Evolutionary conservation across 163 green algal species (phyloP).

Genomic region (Chlamydomonas reinhardtii): DNA sequence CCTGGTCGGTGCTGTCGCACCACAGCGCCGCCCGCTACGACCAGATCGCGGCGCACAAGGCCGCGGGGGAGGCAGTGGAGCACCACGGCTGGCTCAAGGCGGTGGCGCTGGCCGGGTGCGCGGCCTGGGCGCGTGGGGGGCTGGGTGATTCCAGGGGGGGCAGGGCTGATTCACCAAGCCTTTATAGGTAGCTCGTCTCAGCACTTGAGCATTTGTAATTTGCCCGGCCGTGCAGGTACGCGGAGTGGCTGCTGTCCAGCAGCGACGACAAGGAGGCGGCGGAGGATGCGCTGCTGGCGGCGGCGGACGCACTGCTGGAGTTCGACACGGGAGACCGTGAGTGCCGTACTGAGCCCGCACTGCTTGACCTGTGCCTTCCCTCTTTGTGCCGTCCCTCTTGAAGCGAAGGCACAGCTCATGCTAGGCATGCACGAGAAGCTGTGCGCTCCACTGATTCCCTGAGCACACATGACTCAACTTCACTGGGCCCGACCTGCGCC

Average conservation of each 20-base stretch:
- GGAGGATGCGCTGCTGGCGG: constrained; percentile 59
- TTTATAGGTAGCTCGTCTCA: too few species aligned
- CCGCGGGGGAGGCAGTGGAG: constrained; percentile 30
- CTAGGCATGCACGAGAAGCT: too few species aligned
- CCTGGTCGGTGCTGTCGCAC: constrained; percentile 60
- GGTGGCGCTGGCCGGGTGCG: constrained; percentile 37
- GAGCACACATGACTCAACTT: too few species aligned
- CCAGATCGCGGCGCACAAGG: constrained; percentile 55
- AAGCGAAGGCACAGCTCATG: too few species aligned
- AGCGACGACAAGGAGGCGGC: constrained; percentile 58
- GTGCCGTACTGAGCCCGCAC: too few species aligned
- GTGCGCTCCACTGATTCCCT: too few species aligned
- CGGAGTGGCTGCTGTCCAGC: constrained; percentile 62
- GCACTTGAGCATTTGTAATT: too few species aligned
- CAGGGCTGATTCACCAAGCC: too few species aligned
- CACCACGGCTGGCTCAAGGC: constrained; percentile 59
- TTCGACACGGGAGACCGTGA: constrained; percentile 62
- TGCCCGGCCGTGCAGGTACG: constrained; percentile 40
- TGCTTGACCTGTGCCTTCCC: too few species aligned
- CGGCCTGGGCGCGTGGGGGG: background rate
- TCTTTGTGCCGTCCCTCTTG: too few species aligned
- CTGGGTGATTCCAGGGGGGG: background rate
- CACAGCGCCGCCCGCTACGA: constrained; percentile 48
- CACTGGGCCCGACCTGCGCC: too few species aligned
- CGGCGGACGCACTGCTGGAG: constrained; percentile 60